Conservation (phyloP, 305 asterid species). For the Solanum hybrid region DNA sequence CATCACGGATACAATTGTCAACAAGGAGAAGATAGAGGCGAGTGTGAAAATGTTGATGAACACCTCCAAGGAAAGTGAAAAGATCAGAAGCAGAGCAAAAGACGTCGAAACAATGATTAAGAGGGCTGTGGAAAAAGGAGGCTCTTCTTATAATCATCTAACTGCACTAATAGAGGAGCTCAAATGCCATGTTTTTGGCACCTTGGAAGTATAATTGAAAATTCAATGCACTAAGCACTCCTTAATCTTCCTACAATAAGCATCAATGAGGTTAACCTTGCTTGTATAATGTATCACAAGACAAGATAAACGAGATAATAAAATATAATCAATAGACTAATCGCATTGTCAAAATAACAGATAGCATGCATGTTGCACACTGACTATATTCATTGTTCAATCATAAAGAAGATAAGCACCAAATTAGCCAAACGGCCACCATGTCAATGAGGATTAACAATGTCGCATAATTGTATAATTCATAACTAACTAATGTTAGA, state of each 20-base stretch:
- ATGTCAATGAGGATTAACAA: neutral
- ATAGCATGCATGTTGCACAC: neutral
- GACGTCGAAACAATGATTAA: neutral
- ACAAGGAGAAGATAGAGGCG: constrained; percentile 3
- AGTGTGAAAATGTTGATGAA: neutral
- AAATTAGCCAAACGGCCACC: neutral
- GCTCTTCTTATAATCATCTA: constrained; percentile 1
- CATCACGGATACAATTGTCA: neutral
- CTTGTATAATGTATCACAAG: neutral
- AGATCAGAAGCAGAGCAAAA: constrained; percentile 8
- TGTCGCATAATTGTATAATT: constrained; percentile 3
- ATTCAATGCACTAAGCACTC: neutral
- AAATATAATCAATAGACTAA: neutral
- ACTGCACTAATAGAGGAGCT: constrained; percentile 19
- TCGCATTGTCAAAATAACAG: neutral
- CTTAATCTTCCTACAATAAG: neutral
- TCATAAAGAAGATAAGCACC: neutral
- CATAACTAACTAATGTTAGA: constrained; percentile 2
- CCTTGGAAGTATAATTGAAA: neutral
- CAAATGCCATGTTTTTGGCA: neutral
- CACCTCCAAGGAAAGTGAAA: neutral
- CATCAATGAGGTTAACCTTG: neutral
- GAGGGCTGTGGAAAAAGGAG: constrained; percentile 14
- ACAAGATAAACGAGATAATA: neutral
- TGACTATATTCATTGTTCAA: neutral